Evolutionary conservation across 169 alveolate species (phyloP), one percentile per base, ranked within the genome.

Genomic region (Hammondia hammondi): DNA sequence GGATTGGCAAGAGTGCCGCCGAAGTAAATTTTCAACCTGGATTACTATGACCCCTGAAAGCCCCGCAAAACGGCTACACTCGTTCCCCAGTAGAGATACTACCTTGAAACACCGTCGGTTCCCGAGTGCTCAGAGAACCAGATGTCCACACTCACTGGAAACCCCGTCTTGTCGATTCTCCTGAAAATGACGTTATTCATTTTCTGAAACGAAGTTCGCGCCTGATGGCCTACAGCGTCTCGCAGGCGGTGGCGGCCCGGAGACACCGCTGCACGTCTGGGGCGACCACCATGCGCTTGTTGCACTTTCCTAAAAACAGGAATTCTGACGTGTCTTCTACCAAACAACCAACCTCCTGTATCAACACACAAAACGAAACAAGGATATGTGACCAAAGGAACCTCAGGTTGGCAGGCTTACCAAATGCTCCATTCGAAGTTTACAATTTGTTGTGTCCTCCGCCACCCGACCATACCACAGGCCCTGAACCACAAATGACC

Each of bases 331-430:
- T 85, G 7, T 93, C 95, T 67, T 72, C 46, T 67, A 93, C 67
- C 72, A 93, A 57, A 57, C 95, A 93, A 2, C 95, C 95, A 71
- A 93, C 95, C 48, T 93, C 95, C 95, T 93, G 95, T 92, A 29
- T 43, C 27, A 1, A 67, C 35, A 27, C 32, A 21, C 77, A 52
- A 52, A 10, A 7, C 61, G 3, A 7, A 52, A 14, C 61, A 52
- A 14, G 61, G 24, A 52, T 52, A 52, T 14, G 19, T 10, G 1
- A 52, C 61, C 61, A 10, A 10, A 7, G 24, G 43, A 39, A 39
- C 24, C 19, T 52, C 9, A 7, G 24, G 61, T 52, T 14, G 61
- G 19, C 61, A 52, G 61, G 10, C 24, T 52, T 7, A 7, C 24
- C 10, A 14, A 52, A 52, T 14, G 19, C 57, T 48, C 57, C 61